Base-by-base conservation (phyloP, 73 alveolate genomes). In the Effrenium voratum region DNA sequence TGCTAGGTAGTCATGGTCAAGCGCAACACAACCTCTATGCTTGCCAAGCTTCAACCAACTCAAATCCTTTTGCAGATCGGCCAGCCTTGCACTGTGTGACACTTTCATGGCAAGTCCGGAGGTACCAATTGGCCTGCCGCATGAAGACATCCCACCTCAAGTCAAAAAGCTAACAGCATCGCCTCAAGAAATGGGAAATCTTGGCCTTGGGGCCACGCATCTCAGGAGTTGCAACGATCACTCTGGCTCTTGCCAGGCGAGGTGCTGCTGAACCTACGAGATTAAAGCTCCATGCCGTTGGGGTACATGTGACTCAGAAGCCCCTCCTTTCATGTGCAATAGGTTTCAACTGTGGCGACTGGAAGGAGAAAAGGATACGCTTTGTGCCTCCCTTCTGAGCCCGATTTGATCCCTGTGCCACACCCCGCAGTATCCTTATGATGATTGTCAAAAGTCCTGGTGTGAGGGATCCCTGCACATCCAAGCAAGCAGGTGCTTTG, bases 151-250 rank as follows among this genome's bases (percentile, higher is more conserved):
- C 92, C 92, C 92, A 82, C 92, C 92, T 82, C 38, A 50, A 50
- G 44, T 13, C 43, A 4, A 5, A 41, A 28, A 66, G 90, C 28
- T 19, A 30, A 72, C 41, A 52, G 63, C 8, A 52, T 12, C 26
- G 19, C 26, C 26, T 12, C 63, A 52, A 52, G 63, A 52, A 52
- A 52, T 52, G 19, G 63, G 26, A 52, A 52, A 52, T 52, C 63
- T 19, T 52, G 19, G 19, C 49, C 47, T 30, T 28, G 52, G 93
- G 38, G 5, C 77, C 22, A 2, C 34, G 43, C 98, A 91, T 91
- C 45, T 91, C 98, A 10, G 98, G 98, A 2, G 98, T 91, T 3
- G 98, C 85, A 3, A 91, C 98, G 44, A 91, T 91, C 41, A 87
- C 81, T 10, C 95, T 41, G 28, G 95, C 95, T 60, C 34, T 43